A percentile compares a stretch with the other conserved stretches of the same genome.
phyloP scores from a whole-genome alignment of 495 filamentous ascomycete species.

The Neurospora tetrasperma region DNA sequence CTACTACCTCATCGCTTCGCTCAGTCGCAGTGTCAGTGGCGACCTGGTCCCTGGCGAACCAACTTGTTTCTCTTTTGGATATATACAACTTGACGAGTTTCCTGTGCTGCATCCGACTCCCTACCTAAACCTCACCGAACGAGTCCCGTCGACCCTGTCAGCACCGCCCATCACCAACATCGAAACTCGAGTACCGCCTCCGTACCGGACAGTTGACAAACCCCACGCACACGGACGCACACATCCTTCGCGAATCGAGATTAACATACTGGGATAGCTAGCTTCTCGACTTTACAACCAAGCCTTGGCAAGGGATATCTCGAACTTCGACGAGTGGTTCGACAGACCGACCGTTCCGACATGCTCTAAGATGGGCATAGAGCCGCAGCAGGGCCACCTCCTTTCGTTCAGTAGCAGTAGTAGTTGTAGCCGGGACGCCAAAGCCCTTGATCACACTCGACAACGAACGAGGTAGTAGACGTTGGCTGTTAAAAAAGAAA shows the following conservation, averaged over 20 bases:
- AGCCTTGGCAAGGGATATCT: background rate
- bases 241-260: background rate
- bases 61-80: background rate
- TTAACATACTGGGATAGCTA: background rate
- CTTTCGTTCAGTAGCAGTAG: background rate
- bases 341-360: background rate
- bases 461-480: background rate
- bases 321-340: background rate
- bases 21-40: background rate
- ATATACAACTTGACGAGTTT: background rate
- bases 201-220: background rate
- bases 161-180: background rate
- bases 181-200: background rate
- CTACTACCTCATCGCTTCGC: background rate
- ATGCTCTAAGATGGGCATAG: conserved; percentile 6
- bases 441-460: background rate
- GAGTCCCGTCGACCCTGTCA: background rate
- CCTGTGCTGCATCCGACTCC: background rate
- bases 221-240: background rate
- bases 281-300: background rate
- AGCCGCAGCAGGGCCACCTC: background rate
- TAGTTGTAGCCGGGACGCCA: background rate
- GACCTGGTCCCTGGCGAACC: background rate
- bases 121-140: background rate
- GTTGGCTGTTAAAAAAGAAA: background rate